phyloP scores from a whole-genome alignment of 192 early-diverging fungal genomes.

The Dissophora globulifera region DNA sequence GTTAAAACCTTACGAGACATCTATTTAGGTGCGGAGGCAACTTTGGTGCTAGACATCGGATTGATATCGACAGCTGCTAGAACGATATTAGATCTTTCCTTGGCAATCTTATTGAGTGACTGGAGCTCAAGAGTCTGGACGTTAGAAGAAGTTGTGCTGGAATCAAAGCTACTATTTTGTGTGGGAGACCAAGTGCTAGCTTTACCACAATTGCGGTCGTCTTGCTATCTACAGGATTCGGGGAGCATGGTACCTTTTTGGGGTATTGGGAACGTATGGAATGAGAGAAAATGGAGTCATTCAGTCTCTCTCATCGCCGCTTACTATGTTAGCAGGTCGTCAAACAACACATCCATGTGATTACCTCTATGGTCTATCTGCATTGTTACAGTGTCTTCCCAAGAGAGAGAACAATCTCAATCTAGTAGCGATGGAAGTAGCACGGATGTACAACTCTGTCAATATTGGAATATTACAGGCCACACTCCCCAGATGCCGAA shows the following conservation, averaged over 20 bases:
- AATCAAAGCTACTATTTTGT: slow-evolving; percentile 16
- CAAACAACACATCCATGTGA: slow-evolving; percentile 8
- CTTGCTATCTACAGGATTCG: neutral
- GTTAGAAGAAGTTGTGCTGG: slow-evolving; percentile 13
- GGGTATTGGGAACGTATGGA: neutral
- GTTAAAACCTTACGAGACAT: slow-evolving; percentile 5
- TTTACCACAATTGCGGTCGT: neutral
- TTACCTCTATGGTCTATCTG: slow-evolving; percentile 14
- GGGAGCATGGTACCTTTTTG: neutral
- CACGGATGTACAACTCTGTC: neutral
- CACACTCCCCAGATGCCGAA: slow-evolving; percentile 6
- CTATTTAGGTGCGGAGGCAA: slow-evolving; percentile 8
- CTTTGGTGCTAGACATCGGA: slow-evolving; percentile 12
- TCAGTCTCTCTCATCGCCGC: neutral
- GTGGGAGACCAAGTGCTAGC: slow-evolving; percentile 7
- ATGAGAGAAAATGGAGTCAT: neutral
- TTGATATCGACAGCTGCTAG: slow-evolving; percentile 8
- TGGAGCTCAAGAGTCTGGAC: slow-evolving; percentile 17
- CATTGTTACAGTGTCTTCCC: slow-evolving; percentile 5
- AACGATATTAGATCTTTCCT: slow-evolving; percentile 9
- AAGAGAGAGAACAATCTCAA: neutral
- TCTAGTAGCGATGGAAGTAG: slow-evolving; percentile 13
- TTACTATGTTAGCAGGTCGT: neutral
- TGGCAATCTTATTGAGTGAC: slow-evolving; percentile 15
- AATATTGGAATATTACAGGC: slow-evolving; percentile 6